Evolutionary conservation across 768 basidiomycete genomes (phyloP).

Genomic region (Fomitopsis serialis): DNA sequence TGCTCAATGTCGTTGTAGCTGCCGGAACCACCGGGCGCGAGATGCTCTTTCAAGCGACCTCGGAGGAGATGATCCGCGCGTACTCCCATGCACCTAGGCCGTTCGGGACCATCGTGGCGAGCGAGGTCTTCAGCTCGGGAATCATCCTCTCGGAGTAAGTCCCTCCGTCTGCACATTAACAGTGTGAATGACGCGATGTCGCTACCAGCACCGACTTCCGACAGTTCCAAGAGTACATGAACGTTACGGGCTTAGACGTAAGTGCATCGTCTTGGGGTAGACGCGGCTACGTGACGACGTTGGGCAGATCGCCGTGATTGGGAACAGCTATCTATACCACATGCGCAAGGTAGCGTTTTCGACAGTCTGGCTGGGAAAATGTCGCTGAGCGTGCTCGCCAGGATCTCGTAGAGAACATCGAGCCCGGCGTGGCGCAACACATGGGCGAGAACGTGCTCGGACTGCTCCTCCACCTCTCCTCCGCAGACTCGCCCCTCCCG

Average conservation of each 20-base stretch:
- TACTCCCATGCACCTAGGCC: conserved; percentile 85
- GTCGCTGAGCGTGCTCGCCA: conserved; percentile 7
- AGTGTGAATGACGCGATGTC: neutral
- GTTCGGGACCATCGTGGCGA: conserved; percentile 83
- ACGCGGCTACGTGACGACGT: neutral
- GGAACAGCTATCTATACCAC: conserved; percentile 92
- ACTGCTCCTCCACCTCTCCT: conserved; percentile 69
- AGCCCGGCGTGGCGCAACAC: conserved; percentile 81
- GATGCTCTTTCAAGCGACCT: conserved; percentile 93
- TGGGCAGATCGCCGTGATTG: conserved; percentile 78
- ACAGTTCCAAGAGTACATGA: conserved; percentile 86
- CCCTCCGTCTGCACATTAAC: neutral
- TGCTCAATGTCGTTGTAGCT: conserved; percentile 30
- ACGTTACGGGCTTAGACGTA: conserved; percentile 88
- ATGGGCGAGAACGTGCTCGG: conserved; percentile 88
- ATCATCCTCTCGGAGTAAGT: conserved; percentile 84
- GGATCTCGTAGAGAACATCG: conserved; percentile 81
- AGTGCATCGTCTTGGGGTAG: conserved; percentile 18
- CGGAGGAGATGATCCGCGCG: conserved; percentile 89
- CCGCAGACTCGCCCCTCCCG: conserved; percentile 63
- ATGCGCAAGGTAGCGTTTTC: conserved; percentile 62
- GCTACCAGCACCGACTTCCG: conserved; percentile 82
- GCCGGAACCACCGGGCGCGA: conserved; percentile 86
- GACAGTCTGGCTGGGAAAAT: no score
- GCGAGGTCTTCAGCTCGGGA: conserved; percentile 90